Evolutionary conservation across 192 early-diverging fungal genomes (phyloP).

Genomic region (Coemansia sp.): DNA sequence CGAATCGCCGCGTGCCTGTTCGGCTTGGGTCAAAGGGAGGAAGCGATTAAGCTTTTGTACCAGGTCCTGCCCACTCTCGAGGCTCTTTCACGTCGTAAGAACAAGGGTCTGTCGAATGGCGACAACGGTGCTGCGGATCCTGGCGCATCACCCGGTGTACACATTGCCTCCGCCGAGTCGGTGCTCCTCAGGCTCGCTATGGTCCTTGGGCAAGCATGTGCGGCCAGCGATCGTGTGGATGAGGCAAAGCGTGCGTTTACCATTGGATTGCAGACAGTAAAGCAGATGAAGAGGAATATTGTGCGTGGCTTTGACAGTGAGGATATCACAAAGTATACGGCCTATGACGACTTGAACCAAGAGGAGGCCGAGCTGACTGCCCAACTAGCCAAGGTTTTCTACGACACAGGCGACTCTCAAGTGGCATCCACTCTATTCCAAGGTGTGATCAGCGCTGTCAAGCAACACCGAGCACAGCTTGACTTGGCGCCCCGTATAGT

Average conservation of each 20-base stretch:
- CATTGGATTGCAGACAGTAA: slow-evolving; percentile 38
- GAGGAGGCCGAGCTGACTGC: slow-evolving; percentile 35
- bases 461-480: slow-evolving; percentile 39
- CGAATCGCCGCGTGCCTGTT: slow-evolving; percentile 39
- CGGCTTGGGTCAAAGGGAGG: slow-evolving; percentile 9
- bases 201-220: slow-evolving; percentile 22
- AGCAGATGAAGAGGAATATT: slow-evolving; percentile 30
- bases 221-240: slow-evolving; percentile 2
- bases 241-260: slow-evolving; percentile 23
- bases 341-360: slow-evolving; percentile 35
- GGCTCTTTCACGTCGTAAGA: slow-evolving; percentile 1
- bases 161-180: slow-evolving; percentile 12
- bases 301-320: slow-evolving; percentile 28
- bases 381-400: slow-evolving; percentile 34
- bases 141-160: background rate
- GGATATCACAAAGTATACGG: slow-evolving; percentile 25
- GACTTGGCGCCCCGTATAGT: slow-evolving; percentile 31
- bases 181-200: slow-evolving; percentile 18
- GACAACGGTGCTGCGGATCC: background rate
- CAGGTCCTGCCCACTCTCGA: slow-evolving; percentile 13
- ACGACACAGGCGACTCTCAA: slow-evolving; percentile 10
- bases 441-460: slow-evolving; percentile 25
- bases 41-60: slow-evolving; percentile 13
- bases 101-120: slow-evolving; percentile 7
- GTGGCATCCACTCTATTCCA: slow-evolving; percentile 36